Conservation (phyloP, 2,329 filamentous ascomycete species). For the Phialophora macrospora region DNA sequence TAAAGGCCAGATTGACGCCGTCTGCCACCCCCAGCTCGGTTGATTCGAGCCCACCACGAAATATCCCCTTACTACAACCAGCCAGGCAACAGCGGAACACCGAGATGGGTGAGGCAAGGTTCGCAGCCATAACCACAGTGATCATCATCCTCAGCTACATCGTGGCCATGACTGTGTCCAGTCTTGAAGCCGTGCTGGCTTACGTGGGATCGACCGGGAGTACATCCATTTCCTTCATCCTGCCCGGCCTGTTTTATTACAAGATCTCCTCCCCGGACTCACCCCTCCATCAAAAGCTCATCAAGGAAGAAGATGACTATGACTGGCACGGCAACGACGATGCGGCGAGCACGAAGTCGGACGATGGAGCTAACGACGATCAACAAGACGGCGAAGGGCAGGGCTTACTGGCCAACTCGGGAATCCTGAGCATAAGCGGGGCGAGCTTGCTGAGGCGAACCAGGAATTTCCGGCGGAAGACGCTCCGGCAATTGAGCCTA, state of each 20-base stretch:
- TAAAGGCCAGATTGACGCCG: conserved; percentile 40
- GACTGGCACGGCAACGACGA: conserved; percentile 60
- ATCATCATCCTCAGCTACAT: conserved; percentile 86
- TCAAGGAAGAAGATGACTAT: conserved; percentile 86
- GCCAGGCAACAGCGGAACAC: conserved; percentile 49
- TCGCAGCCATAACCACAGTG: conserved; percentile 83
- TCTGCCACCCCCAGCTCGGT: conserved; percentile 43
- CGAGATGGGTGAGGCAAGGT: conserved; percentile 82
- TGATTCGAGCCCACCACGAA: conserved; percentile 48
- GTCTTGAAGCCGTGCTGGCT: conserved; percentile 85
- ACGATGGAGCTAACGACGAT: conserved; percentile 53
- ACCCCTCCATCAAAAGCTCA: conserved; percentile 78
- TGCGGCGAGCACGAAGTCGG: conserved; percentile 38
- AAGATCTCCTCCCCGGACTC: conserved; percentile 94
- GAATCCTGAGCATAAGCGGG: conserved; percentile 59
- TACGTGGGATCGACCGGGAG: conserved; percentile 95
- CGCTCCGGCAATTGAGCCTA: conserved; percentile 73
- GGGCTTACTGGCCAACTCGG: conserved; percentile 46
- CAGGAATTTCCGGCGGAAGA: conserved; percentile 67
- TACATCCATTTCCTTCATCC: conserved; percentile 94
- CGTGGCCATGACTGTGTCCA: conserved; percentile 87
- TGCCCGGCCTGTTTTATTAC: conserved; percentile 96
- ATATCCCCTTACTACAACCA: conserved; percentile 48
- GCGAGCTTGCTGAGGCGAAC: conserved; percentile 48
- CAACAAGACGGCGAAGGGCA: conserved; percentile 50